Percentiles rank a stretch among this genome's conserved stretches.
Conservation (phyloP, 306 rosid species). For the Geum urbanum region DNA sequence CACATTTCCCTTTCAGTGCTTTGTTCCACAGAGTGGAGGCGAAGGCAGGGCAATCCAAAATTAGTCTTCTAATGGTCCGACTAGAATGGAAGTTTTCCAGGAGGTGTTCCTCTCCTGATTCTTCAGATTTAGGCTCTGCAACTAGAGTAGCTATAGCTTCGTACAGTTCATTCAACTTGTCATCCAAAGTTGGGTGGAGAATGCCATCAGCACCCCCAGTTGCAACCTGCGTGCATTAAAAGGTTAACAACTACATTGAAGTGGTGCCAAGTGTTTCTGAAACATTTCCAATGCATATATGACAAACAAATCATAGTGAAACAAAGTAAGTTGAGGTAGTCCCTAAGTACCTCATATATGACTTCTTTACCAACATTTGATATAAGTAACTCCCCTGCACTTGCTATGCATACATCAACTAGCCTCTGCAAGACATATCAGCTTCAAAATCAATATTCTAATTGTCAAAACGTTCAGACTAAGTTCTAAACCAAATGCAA, state of each 20-base stretch:
- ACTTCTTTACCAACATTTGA: conserved; percentile 92
- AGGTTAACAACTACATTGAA: background rate
- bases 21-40: conserved; percentile 74
- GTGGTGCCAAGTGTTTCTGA: background rate
- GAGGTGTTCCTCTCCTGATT: conserved; percentile 65
- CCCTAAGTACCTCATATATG: conserved; percentile 62
- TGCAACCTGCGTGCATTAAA: conserved; percentile 47
- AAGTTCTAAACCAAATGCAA: background rate
- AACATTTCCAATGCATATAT: background rate
- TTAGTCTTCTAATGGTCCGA: conserved; percentile 75
- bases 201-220: conserved; percentile 77
- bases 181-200: conserved; percentile 59
- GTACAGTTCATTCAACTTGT: conserved; percentile 60
- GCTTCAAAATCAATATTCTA: conserved; percentile 6
- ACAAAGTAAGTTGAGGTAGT: background rate
- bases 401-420: conserved; percentile 59
- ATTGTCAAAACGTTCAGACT: background rate
- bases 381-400: conserved; percentile 57
- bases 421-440: conserved; percentile 55
- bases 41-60: conserved; percentile 74
- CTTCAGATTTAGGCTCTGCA: conserved; percentile 59
- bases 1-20: conserved; percentile 72
- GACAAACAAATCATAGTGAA: background rate
- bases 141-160: conserved; percentile 65
- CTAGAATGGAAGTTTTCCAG: conserved; percentile 85